Conservation (phyloP, 768 basidiomycete species). For the Lentinus tigrinus region DNA sequence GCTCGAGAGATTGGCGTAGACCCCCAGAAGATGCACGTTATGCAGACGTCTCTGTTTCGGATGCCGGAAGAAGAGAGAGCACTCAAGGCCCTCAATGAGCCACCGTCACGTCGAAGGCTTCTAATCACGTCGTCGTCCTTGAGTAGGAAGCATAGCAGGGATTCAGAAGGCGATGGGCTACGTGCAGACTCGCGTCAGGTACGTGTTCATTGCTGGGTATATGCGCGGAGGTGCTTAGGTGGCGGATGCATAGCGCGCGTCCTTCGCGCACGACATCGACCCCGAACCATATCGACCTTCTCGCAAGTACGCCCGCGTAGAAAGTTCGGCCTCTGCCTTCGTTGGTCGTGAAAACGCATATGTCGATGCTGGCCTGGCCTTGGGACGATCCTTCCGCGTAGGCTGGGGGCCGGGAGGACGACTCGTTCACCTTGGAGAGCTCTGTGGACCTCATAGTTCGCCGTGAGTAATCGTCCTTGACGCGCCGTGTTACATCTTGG, state of each 20-base stretch:
- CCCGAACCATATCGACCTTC: constrained; percentile 70
- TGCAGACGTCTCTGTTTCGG: constrained; percentile 87
- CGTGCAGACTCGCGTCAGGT: constrained; percentile 60
- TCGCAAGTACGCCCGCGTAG: constrained; percentile 77
- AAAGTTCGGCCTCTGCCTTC: constrained; percentile 62
- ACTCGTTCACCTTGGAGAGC: constrained; percentile 71
- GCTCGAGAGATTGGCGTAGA: constrained; percentile 75
- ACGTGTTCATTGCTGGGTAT: constrained; percentile 27
- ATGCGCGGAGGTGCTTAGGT: neutral
- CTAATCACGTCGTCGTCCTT: constrained; percentile 40
- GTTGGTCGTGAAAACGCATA: constrained; percentile 62
- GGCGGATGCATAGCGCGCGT: constrained; percentile 54
- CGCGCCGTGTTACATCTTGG: neutral
- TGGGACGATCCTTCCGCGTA: constrained; percentile 86
- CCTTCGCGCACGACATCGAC: constrained; percentile 74
- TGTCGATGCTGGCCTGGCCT: constrained; percentile 79
- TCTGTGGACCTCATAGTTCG: constrained; percentile 57
- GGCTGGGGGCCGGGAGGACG: constrained; percentile 86
- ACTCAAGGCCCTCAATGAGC: constrained; percentile 51
- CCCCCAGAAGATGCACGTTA: constrained; percentile 85
- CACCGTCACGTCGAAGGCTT: constrained; percentile 28
- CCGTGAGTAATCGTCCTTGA: constrained; percentile 40
- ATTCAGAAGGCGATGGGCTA: constrained; percentile 70
- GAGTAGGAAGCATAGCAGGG: constrained; percentile 73
- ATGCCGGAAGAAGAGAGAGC: constrained; percentile 72